Base-by-base conservation (phyloP, 768 basidiomycete species). In the Tephrocybe sp. region DNA sequence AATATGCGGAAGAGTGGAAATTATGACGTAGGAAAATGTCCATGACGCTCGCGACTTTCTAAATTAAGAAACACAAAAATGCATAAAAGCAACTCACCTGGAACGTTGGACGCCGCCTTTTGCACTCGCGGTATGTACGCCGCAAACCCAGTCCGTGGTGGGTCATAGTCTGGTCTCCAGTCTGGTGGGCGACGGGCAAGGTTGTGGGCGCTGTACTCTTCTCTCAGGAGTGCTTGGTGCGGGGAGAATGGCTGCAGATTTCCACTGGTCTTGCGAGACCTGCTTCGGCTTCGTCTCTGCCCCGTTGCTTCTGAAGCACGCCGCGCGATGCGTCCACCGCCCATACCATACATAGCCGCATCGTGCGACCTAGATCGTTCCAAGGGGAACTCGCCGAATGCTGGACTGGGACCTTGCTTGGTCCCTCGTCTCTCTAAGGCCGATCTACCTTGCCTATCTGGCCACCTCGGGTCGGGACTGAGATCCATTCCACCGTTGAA, bases 101-200 rank as follows among this genome's bases (percentile, higher is more conserved):
- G 58, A 1, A 74, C 70, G 45, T 69, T 68, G 0, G 69, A 64
- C 25, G 59, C 56, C 21, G 47, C 54, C 50, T 57, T 70, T 13
- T 57, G 58, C 26, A 69, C 54, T 32, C 57, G 55, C n/a, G 62
- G 59, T 3, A 69, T 55, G 36, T 58, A 66, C 18, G 60, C 51
- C 12, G 60, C 55, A 5, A 69, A 19, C n/a, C n/a, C n/a, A 9
- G 54, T 46, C 15, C 62, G 54, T 1, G n/a, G n/a, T n/a, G 68
- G 56, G 16, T 60, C 60, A 57, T 71, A 77, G 47, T 74, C 75
- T 3, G 69, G 63, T 41, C 75, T 65, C 75, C 75, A 77, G 56
- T 77, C 75, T 18, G 64, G 51, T 28, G 75, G 75, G 11, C 75
- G 58, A 44, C 64, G 59, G 19, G 74, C 66, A 4, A 74, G 57